phyloP scores from a whole-genome alignment of 192 early-diverging fungal genomes.

The Blastocladiella britannica region DNA sequence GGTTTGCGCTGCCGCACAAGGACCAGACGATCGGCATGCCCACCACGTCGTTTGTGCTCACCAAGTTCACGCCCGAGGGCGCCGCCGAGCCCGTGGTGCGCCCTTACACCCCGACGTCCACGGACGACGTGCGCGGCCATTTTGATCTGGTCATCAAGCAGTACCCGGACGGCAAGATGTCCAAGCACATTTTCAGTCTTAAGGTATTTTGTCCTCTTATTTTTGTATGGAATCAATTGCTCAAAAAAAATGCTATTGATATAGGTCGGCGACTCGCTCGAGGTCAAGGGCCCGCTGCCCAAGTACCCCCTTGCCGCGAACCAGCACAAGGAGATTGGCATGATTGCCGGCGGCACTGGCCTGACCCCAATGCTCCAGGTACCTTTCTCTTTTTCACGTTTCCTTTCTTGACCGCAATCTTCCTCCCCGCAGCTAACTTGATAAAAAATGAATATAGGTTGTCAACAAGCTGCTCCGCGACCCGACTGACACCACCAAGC shows the following conservation, averaged over 20 bases:
- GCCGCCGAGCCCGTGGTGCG: conserved; percentile 38
- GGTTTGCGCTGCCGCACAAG: conserved; percentile 42
- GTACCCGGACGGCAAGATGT: conserved; percentile 42
- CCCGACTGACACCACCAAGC: conserved; percentile 44
- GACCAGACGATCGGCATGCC: conserved; percentile 44
- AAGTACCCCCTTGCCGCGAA: conserved; percentile 50
- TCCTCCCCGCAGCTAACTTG: no score
- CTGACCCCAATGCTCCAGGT: conserved; percentile 39
- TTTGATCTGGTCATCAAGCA: conserved; percentile 69
- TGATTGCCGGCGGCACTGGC: conserved; percentile 65
- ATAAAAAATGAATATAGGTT: conserved; percentile 22
- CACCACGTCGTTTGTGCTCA: conserved; percentile 59
- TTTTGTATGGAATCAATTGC: no score
- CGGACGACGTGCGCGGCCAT: conserved; percentile 26
- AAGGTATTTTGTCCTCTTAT: no score
- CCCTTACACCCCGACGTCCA: conserved; percentile 59
- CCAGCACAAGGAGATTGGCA: conserved; percentile 41
- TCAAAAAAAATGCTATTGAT: no score
- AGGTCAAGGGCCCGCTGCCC: conserved; percentile 61
- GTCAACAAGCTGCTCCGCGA: conserved; percentile 37
- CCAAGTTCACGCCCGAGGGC: conserved; percentile 42
- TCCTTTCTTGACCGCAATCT: neutral
- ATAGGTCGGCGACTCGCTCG: conserved; percentile 49
- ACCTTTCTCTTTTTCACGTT: neutral
- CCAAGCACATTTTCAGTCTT: conserved; percentile 28